Conservation (phyloP, 169 alveolate species). For the Plasmodium malariae region DNA sequence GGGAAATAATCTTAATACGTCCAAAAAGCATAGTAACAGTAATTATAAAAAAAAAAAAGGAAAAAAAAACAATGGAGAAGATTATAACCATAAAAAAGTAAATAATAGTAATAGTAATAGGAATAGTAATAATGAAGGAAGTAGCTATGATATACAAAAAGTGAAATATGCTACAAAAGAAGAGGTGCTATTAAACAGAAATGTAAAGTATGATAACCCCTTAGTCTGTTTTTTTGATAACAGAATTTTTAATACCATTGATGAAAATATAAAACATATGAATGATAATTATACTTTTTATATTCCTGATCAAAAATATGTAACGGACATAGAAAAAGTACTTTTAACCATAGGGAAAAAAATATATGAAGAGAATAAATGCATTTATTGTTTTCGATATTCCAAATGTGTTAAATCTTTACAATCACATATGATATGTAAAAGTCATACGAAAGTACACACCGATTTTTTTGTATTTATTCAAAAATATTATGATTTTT, state of each 20-base stretch:
- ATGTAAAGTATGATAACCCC: constrained; percentile 71
- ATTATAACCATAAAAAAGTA: neutral
- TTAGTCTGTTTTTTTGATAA: constrained; percentile 80
- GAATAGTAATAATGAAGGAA: neutral
- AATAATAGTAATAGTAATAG: neutral
- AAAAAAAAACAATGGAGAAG: constrained; percentile 5
- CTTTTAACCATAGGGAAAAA: constrained; percentile 79
- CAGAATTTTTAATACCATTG: constrained; percentile 72
- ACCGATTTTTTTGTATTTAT: constrained; percentile 45
- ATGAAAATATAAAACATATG: constrained; percentile 81
- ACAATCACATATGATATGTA: constrained; percentile 74
- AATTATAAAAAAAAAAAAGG: constrained; percentile 53
- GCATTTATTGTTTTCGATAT: constrained; percentile 77
- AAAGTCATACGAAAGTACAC: constrained; percentile 75
- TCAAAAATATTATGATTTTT: constrained; percentile 76
- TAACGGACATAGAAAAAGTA: constrained; percentile 54
- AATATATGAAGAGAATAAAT: constrained; percentile 81
- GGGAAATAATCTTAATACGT: neutral
- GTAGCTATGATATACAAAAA: too few species aligned
- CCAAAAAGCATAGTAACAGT: constrained; percentile 10
- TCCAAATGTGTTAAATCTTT: constrained; percentile 59
- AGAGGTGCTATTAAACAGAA: constrained; percentile 28
- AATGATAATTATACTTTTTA: constrained; percentile 77
- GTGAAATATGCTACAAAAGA: constrained; percentile 60
- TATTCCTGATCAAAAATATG: constrained; percentile 73